phyloP scores from a whole-genome alignment of 768 basidiomycete species.

The Myochromella boudieri region DNA sequence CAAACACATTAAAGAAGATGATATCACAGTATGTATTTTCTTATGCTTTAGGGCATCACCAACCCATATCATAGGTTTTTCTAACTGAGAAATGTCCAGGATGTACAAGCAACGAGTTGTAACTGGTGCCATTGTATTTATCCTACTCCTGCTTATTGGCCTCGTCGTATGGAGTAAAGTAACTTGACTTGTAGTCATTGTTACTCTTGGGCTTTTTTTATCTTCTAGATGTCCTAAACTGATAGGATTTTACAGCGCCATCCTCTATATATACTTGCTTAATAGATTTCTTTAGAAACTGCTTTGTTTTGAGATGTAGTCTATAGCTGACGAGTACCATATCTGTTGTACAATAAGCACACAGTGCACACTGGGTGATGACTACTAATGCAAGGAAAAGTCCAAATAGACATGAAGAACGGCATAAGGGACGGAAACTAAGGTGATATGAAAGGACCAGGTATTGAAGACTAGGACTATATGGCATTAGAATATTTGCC shows the following conservation, averaged over 20 bases:
- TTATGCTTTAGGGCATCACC: constrained; percentile 13
- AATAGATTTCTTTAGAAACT: background rate
- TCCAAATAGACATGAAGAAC: background rate
- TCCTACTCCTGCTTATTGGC: constrained; percentile 81
- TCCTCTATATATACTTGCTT: background rate
- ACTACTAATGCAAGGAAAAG: background rate
- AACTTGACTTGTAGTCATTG: constrained; percentile 1
- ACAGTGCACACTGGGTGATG: background rate
- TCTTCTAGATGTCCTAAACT: no score
- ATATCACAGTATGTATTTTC: constrained; percentile 72
- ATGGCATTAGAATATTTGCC: constrained; percentile 27
- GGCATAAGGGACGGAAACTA: no score
- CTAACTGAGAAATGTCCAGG: constrained; percentile 60
- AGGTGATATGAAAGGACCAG: constrained; percentile 16
- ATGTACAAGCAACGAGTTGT: constrained; percentile 97
- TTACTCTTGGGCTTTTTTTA: no score
- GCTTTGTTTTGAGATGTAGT: background rate
- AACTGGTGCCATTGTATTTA: constrained; percentile 80
- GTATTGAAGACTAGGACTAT: no score
- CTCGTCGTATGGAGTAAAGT: constrained; percentile 80
- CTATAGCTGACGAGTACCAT: constrained; percentile 11
- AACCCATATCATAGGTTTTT: constrained; percentile 31
- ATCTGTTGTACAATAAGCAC: constrained; percentile 21
- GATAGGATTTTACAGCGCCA: no score
- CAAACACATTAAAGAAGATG: constrained; percentile 93